phyloP scores from a whole-genome alignment of 345 rosid genomes.

The Zanthoxylum bungeanum region DNA sequence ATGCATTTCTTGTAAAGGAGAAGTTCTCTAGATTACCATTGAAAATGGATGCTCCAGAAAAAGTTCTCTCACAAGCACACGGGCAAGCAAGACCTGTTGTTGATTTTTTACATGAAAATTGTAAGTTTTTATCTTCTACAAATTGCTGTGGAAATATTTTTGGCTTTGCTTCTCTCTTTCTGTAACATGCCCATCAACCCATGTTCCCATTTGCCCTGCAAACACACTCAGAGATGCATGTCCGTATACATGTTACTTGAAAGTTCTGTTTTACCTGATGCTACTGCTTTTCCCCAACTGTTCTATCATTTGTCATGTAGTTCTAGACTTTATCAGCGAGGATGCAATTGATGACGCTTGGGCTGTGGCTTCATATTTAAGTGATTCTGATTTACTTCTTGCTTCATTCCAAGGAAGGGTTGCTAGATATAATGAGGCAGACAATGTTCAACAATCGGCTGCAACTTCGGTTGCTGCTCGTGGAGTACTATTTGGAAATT shows the following conservation, averaged over 20 bases:
- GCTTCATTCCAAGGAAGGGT: conserved; percentile 49
- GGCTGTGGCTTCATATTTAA: conserved; percentile 69
- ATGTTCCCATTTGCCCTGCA: no score
- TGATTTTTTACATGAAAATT: conserved; percentile 94
- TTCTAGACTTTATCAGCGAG: conserved; percentile 75
- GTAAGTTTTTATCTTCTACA: conserved; percentile 28
- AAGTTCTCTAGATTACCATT: conserved; percentile 75
- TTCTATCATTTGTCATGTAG: conserved; percentile 43
- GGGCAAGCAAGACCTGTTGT: conserved; percentile 80
- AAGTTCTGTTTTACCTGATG: conserved; percentile 8
- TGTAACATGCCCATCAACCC: neutral
- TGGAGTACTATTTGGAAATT: conserved; percentile 84
- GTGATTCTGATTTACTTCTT: conserved; percentile 85
- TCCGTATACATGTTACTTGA: neutral
- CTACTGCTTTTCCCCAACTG: conserved; percentile 16
- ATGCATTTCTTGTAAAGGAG: conserved; percentile 41
- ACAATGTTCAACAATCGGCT: conserved; percentile 69
- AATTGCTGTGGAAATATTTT: conserved; percentile 1
- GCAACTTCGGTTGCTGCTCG: conserved; percentile 93
- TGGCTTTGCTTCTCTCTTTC: neutral
- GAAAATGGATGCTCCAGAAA: conserved; percentile 94
- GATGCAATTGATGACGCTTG: conserved; percentile 83
- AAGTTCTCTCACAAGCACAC: conserved; percentile 84
- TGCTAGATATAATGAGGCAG: conserved; percentile 51
- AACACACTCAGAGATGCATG: neutral